Conservation (phyloP, 495 filamentous ascomycete genomes). For the Xylaria flabelliformis region DNA sequence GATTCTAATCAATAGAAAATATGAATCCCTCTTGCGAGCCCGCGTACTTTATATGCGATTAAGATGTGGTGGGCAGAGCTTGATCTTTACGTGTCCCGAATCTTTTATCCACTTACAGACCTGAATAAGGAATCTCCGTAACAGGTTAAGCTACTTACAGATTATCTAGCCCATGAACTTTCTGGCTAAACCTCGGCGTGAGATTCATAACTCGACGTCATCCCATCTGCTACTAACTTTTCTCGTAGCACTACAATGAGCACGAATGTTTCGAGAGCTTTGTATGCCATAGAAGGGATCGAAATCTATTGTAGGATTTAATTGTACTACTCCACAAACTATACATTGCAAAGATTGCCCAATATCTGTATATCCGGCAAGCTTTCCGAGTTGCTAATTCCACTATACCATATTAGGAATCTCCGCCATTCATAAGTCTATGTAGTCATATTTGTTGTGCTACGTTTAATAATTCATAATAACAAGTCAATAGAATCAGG, state of each 20-base stretch:
- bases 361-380: background rate
- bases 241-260: background rate
- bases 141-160: slow-evolving; percentile 5
- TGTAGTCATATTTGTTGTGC: background rate
- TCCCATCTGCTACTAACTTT: background rate
- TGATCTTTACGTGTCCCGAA: slow-evolving; percentile 7
- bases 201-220: background rate
- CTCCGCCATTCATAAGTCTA: slow-evolving; percentile 13
- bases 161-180: background rate
- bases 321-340: background rate
- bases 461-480: background rate
- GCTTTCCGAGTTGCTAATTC: background rate
- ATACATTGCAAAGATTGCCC: background rate
- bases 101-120: background rate
- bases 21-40: background rate
- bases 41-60: background rate
- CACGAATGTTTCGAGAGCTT: background rate
- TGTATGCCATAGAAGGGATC: background rate
- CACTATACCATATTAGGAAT: slow-evolving; percentile 18
- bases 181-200: slow-evolving; percentile 15
- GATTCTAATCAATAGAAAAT: background rate
- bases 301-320: background rate
- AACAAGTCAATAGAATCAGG: background rate
- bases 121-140: slow-evolving; percentile 26
- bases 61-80: background rate